A percentile compares a stretch with the other conserved stretches of the same genome.
phyloP scores from a whole-genome alignment of 768 basidiomycete genomes.

The Fistulinella prunicolor region DNA sequence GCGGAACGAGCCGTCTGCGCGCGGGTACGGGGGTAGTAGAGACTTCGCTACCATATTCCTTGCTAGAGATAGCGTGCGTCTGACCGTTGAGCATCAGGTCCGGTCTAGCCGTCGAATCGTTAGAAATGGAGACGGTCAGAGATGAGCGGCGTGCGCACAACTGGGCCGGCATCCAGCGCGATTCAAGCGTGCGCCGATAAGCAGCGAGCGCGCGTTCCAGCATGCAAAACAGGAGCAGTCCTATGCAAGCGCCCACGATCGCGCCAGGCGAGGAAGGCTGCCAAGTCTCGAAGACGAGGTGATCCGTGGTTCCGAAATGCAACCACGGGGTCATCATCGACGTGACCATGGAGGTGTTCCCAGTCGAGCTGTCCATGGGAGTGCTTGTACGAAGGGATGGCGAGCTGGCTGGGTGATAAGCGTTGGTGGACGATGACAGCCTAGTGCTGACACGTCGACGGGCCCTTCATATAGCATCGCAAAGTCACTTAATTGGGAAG shows the following conservation, averaged over 20 bases:
- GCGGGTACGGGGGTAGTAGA: conserved; percentile 1
- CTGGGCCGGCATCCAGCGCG: conserved; percentile 57
- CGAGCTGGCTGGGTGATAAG: too few relatives aligned
- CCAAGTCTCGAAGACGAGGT: conserved; percentile 67
- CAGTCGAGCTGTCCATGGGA: conserved; percentile 8
- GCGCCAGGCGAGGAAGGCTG: conserved; percentile 65
- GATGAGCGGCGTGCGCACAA: conserved; percentile 36
- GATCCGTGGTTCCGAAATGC: conserved; percentile 65
- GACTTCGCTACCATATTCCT: conserved; percentile 1
- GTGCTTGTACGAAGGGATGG: neutral
- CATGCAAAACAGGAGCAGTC: conserved; percentile 62
- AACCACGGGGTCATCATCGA: conserved; percentile 68
- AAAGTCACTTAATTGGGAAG: too few relatives aligned
- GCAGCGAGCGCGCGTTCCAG: conserved; percentile 70
- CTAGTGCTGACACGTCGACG: too few relatives aligned
- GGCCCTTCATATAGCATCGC: too few relatives aligned
- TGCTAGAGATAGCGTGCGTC: neutral
- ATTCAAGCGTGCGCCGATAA: conserved; percentile 50
- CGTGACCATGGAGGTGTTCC: conserved; percentile 38
- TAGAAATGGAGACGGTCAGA: neutral
- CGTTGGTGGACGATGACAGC: too few relatives aligned
- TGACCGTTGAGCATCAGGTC: conserved; percentile 1
- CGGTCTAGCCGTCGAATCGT: conserved; percentile 13
- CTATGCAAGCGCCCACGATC: conserved; percentile 73
- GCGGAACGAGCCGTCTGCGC: conserved; percentile 39